Percentiles rank a stretch among this genome's conserved stretches.
These are phyloP conservation scores for Rhizopogon salebrosus DNA, from an alignment of 768 basidiomycete species.

Conservation along the genomic window DNA sequence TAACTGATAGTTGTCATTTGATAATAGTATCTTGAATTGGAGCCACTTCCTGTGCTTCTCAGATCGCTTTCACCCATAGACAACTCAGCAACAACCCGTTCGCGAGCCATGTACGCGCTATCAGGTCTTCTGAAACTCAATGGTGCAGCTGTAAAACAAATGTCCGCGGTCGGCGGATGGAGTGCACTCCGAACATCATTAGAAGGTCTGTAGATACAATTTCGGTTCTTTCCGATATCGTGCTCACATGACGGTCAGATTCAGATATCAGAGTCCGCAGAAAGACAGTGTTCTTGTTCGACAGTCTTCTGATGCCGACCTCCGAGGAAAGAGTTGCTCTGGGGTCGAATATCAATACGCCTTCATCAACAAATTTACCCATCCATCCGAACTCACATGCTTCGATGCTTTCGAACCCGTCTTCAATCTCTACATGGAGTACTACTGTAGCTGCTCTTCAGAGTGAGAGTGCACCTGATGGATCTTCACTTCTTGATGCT, in stretches of 20 bases:
- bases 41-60: constrained; percentile 63
- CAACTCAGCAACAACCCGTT: constrained; percentile 49
- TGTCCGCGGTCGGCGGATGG: constrained; percentile 62
- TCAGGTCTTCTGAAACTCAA: constrained; percentile 80
- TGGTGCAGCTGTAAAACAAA: constrained; percentile 51
- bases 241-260: constrained; percentile 38
- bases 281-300: constrained; percentile 75
- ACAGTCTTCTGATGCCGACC: constrained; percentile 57
- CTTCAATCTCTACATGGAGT: constrained; percentile 44
- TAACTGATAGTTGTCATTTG: constrained; percentile 4
- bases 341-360: constrained; percentile 13
- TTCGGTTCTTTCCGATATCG: constrained; percentile 2
- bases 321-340: constrained; percentile 8
- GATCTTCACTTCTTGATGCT: constrained; percentile 36
- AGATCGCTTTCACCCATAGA: constrained; percentile 53
- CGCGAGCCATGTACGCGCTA: constrained; percentile 80
- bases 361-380: constrained; percentile 24
- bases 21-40: constrained; percentile 52
- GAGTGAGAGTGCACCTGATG: constrained; percentile 24
- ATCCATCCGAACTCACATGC: constrained; percentile 76
- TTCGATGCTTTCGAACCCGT: constrained; percentile 51
- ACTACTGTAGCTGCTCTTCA: constrained; percentile 45
- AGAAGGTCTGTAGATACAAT: constrained; percentile 40
- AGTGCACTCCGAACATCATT: constrained; percentile 49
- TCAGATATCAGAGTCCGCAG: constrained; percentile 73